Evolutionary conservation across 257 asterid genomes (phyloP).

Genomic region (Plantago major): DNA sequence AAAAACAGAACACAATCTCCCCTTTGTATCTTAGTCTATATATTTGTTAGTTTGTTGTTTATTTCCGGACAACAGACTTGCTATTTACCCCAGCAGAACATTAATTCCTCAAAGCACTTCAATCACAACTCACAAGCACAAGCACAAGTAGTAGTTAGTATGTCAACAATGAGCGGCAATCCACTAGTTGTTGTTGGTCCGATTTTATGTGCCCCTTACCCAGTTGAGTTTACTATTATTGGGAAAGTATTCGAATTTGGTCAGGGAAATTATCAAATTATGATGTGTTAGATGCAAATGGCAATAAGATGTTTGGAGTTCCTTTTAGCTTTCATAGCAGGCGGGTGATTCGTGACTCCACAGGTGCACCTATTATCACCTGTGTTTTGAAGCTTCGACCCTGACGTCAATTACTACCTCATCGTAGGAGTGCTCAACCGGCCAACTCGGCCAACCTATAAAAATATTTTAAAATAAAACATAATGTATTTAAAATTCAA

Average conservation of each 20-base stretch:
- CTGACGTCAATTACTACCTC: too few relatives aligned
- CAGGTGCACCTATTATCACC: slow-evolving; percentile 33
- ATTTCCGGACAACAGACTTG: not conserved
- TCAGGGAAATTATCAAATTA: slow-evolving; percentile 17
- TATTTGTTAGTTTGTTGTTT: not conserved
- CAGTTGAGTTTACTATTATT: slow-evolving; percentile 22
- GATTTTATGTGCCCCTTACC: slow-evolving; percentile 22
- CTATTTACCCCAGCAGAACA: not conserved
- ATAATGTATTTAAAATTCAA: too few relatives aligned
- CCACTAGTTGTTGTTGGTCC: slow-evolving; percentile 24
- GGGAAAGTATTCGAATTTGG: slow-evolving; percentile 13
- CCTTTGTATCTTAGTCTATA: not conserved
- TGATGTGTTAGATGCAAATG: slow-evolving; percentile 23
- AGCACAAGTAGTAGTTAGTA: not conserved
- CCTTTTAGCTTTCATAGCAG: slow-evolving; percentile 19
- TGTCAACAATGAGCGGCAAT: not conserved
- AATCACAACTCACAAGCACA: too few relatives aligned
- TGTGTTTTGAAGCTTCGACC: too few relatives aligned
- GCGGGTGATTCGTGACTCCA: slow-evolving; percentile 27
- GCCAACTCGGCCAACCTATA: too few relatives aligned
- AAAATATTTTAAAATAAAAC: too few relatives aligned
- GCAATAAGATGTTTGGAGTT: slow-evolving; percentile 26
- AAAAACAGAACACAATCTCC: not conserved
- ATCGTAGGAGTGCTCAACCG: too few relatives aligned
- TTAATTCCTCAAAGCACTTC: too few relatives aligned